Evolutionary conservation across 768 basidiomycete species (phyloP), one percentile per base, ranked within the genome.

Genomic region (Tricholoma furcatifolium): DNA sequence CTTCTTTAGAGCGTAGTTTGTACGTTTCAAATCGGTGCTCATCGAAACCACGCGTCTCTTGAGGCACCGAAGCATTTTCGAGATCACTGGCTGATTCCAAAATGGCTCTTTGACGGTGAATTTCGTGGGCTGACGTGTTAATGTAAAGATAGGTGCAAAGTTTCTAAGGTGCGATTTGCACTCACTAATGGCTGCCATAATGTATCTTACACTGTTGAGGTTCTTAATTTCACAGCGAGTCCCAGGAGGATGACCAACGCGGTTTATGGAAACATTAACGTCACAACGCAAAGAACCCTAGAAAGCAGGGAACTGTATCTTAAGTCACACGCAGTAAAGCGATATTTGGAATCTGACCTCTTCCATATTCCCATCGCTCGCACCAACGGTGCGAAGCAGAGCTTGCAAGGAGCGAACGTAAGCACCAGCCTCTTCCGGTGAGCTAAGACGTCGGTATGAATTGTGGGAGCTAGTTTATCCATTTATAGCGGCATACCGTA

Each of bases 161-260:
- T 23, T 40, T 9, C n/a, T 24, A 41, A 23, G 44, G 36, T 23
- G 39, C 24, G 7, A 47, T 43, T 41, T 9, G 47, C 12, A 21
- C 40, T 71, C 81, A 97, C 96, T 79, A 47, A 98, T 92, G 11
- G 95, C 96, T 15, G 82, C 77, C 67, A 81, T 81, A 72, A 93
- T 87, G 67, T 88, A 93, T 57, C 82, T 83, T 39, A 97, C 76
- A 49, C 93, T 93, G 65, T 98, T 98, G 39, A 99, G 78, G 62
- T 99, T 99, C 70, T 99, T 99, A 61, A 99, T 84, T 70, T 99
- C 96, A 62, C 93, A 95, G 27, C 96, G 84, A 1, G 88, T 96
- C 2, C 94, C 87, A 1, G 72, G 84, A 3, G 80, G 68, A 6
- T 79, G 70, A 8, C 86, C 85, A 38, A 72, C 65, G 43, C 79